Percentiles rank a stretch among this genome's conserved stretches.
Evolutionary conservation across 768 basidiomycete genomes (phyloP).

Genomic region (Rubroboletus pulcherrimus): DNA sequence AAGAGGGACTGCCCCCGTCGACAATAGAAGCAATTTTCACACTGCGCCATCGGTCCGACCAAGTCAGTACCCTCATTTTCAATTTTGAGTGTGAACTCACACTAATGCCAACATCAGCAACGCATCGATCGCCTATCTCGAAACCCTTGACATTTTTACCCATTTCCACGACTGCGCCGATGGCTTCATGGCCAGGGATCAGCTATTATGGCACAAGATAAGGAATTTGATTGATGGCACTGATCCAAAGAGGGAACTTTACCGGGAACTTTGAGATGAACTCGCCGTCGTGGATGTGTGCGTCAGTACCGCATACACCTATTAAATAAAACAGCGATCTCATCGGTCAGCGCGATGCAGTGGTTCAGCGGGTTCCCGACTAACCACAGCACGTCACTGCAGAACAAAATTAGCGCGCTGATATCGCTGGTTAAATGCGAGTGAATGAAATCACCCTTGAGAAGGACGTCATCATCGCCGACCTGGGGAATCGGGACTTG

Average conservation of each 20-base stretch:
- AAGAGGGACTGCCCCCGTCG: constrained; percentile 76
- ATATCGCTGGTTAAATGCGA: background rate
- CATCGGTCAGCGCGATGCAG: background rate
- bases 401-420: constrained; percentile 1
- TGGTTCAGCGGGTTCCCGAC: constrained; percentile 4
- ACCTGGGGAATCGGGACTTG: constrained; percentile 64
- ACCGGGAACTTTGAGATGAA: constrained; percentile 62
- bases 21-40: constrained; percentile 84
- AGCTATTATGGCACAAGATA: constrained; percentile 37
- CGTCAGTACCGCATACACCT: constrained; percentile 62
- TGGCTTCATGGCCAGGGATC: constrained; percentile 72
- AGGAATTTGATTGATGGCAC: constrained; percentile 18
- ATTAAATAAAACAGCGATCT: background rate
- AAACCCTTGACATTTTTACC: constrained; percentile 82
- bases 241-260: constrained; percentile 13
- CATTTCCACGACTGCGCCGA: constrained; percentile 68
- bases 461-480: constrained; percentile 66
- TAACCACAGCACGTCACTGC: constrained; percentile 44
- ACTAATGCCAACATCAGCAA: constrained; percentile 74
- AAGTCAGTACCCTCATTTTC: background rate
- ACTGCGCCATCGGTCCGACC: constrained; percentile 39
- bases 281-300: constrained; percentile 62
- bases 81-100: constrained; percentile 35
- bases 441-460: constrained; percentile 51
- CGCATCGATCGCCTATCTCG: constrained; percentile 73